These are phyloP conservation scores for Pythium graminicola DNA, from an alignment of 352 stramenopile species.

Conservation along the genomic window DNA sequence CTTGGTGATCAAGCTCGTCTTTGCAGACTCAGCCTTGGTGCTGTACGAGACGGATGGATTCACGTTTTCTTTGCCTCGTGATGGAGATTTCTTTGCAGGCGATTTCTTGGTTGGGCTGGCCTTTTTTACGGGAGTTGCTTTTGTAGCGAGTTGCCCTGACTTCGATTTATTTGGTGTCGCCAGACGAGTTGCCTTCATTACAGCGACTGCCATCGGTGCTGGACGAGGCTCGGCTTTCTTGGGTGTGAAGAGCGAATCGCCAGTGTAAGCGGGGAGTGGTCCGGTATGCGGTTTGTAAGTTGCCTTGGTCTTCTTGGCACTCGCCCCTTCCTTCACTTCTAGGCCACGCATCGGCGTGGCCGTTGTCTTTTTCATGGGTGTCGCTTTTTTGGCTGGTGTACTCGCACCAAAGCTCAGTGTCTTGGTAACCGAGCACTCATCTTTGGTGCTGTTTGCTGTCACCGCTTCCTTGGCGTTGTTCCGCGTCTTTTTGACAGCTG, in stretches of 20 bases:
- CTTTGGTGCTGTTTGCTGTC: background rate
- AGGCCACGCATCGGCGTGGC: background rate
- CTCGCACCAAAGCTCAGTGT: constrained; percentile 17
- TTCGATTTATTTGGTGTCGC: constrained; percentile 8
- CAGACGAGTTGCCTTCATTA: constrained; percentile 22
- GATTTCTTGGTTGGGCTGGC: constrained; percentile 12
- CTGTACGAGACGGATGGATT: constrained; percentile 11
- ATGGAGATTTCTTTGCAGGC: background rate
- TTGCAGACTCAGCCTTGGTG: background rate
- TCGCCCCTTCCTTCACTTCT: background rate
- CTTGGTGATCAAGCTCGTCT: background rate
- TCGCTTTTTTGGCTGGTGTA: constrained; percentile 7
- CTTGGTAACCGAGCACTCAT: constrained; percentile 7
- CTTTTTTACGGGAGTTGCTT: constrained; percentile 10
- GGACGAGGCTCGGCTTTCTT: constrained; percentile 26
- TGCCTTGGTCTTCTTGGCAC: constrained; percentile 9
- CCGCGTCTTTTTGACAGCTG: constrained; percentile 26
- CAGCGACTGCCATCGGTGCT: constrained; percentile 19
- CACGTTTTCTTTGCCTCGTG: background rate
- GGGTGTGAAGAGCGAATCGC: constrained; percentile 59
- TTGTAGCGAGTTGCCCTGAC: constrained; percentile 6
- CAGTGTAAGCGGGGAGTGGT: constrained; percentile 45
- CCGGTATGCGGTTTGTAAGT: constrained; percentile 66
- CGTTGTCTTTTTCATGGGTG: background rate
- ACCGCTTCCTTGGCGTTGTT: constrained; percentile 21